Base-by-base conservation (phyloP, 2,329 filamentous ascomycete genomes). In the Colletotrichum gigasporum region DNA sequence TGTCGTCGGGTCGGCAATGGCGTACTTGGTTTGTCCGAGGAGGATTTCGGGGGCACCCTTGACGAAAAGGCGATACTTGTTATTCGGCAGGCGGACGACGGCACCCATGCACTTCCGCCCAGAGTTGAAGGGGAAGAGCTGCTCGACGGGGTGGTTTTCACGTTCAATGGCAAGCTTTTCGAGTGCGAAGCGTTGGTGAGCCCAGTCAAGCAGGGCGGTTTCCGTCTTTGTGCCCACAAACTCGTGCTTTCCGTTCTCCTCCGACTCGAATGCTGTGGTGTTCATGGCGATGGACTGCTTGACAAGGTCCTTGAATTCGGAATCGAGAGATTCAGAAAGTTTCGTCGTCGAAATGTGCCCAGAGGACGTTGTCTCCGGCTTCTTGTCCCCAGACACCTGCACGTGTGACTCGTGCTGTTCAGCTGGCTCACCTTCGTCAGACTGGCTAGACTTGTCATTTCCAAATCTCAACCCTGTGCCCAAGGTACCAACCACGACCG, bases 161-260 rank as follows among this genome's bases (percentile, higher is more conserved):
- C 84, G 80, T 66, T 84, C 82, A 59, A 83, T 79, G 0, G 78
- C 72, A 22, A 86, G 69, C 2, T 76, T 76, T 0, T 75, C 74
- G 69, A 86, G 80, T 5, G 79, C 82, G 2, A 67, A 64, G 54
- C 66, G 66, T 44, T 37, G 44, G 26, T 50, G 63, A 35, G 59
- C 66, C 66, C 66, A 67, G 44, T 80, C 77, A 24, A 87, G 75
- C 10, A 87, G 71, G 3, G 84, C 84, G 0, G 83, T 84, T 65
- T 87, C 85, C 0, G 84, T 86, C 65, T 85, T 86, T 12, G 84
- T 85, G 5, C 85, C 85, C 35, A 86, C 73, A 57, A 85, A 87
- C 1, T 75, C 69, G 67, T 72, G 72, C 56, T 79, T 70, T 5
- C 81, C 81, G 5, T 76, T 77, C 34, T 75, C 70, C 28, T 81